Conservation (phyloP, 2,329 filamentous ascomycete genomes). For the Claviceps pazoutovae region DNA sequence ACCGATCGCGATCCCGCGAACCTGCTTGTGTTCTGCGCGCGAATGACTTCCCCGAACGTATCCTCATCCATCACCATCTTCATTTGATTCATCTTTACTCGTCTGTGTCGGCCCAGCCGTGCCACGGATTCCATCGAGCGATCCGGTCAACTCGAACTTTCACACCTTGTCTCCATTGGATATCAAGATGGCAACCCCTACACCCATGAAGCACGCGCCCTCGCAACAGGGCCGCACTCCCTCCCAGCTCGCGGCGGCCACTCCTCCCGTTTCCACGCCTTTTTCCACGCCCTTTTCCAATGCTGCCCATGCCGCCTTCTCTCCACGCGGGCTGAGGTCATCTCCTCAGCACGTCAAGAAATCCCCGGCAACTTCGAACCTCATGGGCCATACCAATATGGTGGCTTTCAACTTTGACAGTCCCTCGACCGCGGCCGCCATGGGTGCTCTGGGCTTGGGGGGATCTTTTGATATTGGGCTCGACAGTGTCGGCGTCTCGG, state of each 20-base stretch:
- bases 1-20: too few species aligned
- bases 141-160: too few species aligned
- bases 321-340: slow-evolving; percentile 41
- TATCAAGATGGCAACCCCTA: slow-evolving; percentile 33
- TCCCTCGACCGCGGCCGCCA: slow-evolving; percentile 47
- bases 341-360: slow-evolving; percentile 53
- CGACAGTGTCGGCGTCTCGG: slow-evolving; percentile 35
- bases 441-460: slow-evolving; percentile 40
- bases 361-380: slow-evolving; percentile 40
- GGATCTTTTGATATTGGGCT: slow-evolving; percentile 37
- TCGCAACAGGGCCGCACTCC: slow-evolving; percentile 31
- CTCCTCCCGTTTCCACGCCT: slow-evolving; percentile 53
- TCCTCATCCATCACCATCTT: too few species aligned
- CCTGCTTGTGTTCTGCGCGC: too few species aligned
- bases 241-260: slow-evolving; percentile 41
- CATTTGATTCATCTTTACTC: too few species aligned
- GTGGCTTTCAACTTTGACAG: slow-evolving; percentile 47
- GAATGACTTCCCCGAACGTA: too few species aligned
- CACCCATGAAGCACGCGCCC: slow-evolving; percentile 31
- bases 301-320: slow-evolving; percentile 42
- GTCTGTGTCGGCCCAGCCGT: too few species aligned
- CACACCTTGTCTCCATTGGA: too few species aligned
- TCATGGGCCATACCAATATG: slow-evolving; percentile 32
- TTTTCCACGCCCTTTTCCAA: slow-evolving; percentile 54
- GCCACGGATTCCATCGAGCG: too few species aligned